Evolutionary conservation across 2,329 filamentous ascomycete genomes (phyloP), one percentile per base, ranked within the genome.

Genomic region (Aureobasidium mangrovei): DNA sequence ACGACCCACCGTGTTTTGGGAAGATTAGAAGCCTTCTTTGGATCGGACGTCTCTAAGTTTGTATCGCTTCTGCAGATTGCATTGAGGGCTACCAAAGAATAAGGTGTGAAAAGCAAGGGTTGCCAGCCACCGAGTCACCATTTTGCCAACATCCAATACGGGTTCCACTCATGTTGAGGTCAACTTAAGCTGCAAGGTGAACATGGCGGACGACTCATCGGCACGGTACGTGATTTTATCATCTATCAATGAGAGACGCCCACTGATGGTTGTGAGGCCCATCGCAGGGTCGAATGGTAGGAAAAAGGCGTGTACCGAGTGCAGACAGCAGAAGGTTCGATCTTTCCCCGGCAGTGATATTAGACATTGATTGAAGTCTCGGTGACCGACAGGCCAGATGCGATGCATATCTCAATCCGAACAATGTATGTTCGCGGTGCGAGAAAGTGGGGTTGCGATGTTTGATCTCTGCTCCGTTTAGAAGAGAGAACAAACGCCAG

Each of bases 231-330:
- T 51, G n/a, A 26, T 7, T 8, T 29, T 2, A 2, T 18, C 5
- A 24, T 5, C 5, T 7, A 9, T 7, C 12, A n/a, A 33, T 10
- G n/a, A n/a, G 28, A 12, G 8, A 7, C 28, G 32, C 38, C 26
- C 3, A 7, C 9, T 49, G n/a, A 40, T 32, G 7, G 26, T 6
- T 36, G 26, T 3, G 8, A 46, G 35, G 35, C 4, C 12, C 31
- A 28, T 32, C n/a, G n/a, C 12, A 8, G 4, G n/a, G 26, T 12
- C 7, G 7, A 41, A 18, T 18, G 27, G 41, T 10, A 49, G 41
- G 46, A 49, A 49, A 36, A 49, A 49, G 46, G 46, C 46, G n/a
- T 49, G 46, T 26, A 49, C 46, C n/a, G 46, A 40, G 33, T 49
- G 46, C 32, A 40, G 46, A 18, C 46, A 49, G n/a, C 46, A 49